phyloP scores from a whole-genome alignment of 192 early-diverging fungal genomes.

The Spinellus fusiger region DNA sequence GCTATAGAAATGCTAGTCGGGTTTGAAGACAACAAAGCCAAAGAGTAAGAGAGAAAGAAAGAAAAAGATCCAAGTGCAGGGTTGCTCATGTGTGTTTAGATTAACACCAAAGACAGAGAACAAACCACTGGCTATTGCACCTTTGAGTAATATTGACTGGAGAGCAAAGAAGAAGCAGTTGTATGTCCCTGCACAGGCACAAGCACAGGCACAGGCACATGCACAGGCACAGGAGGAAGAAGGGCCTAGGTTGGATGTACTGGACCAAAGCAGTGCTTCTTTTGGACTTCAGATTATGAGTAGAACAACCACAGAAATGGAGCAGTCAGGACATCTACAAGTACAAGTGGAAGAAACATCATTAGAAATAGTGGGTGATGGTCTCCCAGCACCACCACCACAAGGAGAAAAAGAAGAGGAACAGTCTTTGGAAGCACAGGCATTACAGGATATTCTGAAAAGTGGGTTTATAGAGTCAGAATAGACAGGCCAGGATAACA shows the following conservation, averaged over 20 bases:
- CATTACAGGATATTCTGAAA: slow-evolving; percentile 39
- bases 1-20: slow-evolving; percentile 38
- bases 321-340: not conserved
- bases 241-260: too few species aligned
- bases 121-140: slow-evolving; percentile 36
- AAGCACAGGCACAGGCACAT: not conserved
- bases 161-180: slow-evolving; percentile 35
- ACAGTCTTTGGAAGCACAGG: slow-evolving; percentile 36
- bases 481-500: not conserved
- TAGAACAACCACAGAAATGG: not conserved
- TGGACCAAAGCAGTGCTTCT: not conserved
- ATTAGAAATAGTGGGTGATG: not conserved
- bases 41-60: slow-evolving; percentile 23
- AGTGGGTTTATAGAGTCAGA: slow-evolving; percentile 22
- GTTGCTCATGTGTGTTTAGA: slow-evolving; percentile 13
- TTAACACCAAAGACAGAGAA: slow-evolving; percentile 26
- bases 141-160: slow-evolving; percentile 39
- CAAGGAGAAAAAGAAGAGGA: not conserved
- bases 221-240: slow-evolving; percentile 12
- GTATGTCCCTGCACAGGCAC: slow-evolving; percentile 26
- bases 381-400: not conserved
- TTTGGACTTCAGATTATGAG: slow-evolving; percentile 34
- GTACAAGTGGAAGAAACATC: not conserved
- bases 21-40: slow-evolving; percentile 41
- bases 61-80: not conserved